Evolutionary conservation across 768 basidiomycete genomes (phyloP), one percentile per base, ranked within the genome.

Genomic region (Tephrocybe sp.): DNA sequence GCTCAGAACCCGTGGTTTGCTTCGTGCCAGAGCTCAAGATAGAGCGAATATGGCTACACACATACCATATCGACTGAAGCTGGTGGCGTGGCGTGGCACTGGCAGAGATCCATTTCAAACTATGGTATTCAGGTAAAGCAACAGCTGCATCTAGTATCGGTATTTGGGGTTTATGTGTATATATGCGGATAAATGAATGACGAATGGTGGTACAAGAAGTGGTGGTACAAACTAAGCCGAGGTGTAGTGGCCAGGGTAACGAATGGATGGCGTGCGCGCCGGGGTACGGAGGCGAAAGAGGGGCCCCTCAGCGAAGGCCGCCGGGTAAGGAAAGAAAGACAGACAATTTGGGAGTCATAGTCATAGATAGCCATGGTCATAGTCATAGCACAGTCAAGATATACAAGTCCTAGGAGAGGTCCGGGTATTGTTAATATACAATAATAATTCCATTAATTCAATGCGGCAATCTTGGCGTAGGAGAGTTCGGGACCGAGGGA

Each of bases 381-480:
- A 34, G 6, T n/a, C n/a, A n/a, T n/a, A n/a, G n/a, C n/a, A n/a
- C n/a, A n/a, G n/a, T n/a, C n/a, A n/a, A n/a, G n/a, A n/a, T n/a
- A n/a, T n/a, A n/a, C n/a, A n/a, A n/a, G n/a, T n/a, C n/a, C n/a
- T n/a, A n/a, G n/a, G n/a, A 3, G 3, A 19, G 7, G 36, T 37
- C 9, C 36, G 36, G 36, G 36, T 37, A 37, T 37, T 19, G 21
- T 37, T 19, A 16, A 19, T 16, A n/a, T 18, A 5, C n/a, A 37
- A 5, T 37, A 37, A 5, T n/a, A 37, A 6, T 37, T 28, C 22
- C 12, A 39, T 47, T 34, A 60, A 28, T 49, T 55, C 39, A 56
- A 53, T 35, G 65, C 41, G 28, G 57, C 59, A 16, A 77, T 66
- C 51, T 68, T 65, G 13, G 77, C 76, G 52, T 81, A 81, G 34